phyloP scores from a whole-genome alignment of 805 yeast genomes.

The Yamadazyma olivae region DNA sequence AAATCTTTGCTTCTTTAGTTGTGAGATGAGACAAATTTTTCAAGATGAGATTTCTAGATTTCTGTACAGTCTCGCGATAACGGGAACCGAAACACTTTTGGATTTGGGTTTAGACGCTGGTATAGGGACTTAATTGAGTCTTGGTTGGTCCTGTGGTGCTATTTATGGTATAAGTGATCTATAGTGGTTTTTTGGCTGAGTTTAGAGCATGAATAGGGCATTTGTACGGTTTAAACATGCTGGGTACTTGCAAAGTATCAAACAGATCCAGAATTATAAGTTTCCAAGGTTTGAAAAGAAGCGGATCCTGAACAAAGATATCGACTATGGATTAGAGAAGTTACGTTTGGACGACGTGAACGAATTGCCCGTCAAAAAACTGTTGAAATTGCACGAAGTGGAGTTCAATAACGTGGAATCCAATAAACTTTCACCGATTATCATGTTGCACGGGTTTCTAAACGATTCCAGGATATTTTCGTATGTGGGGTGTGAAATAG shows the following conservation, averaged over 20 bases:
- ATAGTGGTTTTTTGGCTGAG: too few relatives aligned
- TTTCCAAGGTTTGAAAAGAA: not conserved
- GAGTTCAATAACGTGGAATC: slow-evolving; percentile 1
- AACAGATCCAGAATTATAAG: not conserved
- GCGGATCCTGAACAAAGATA: not conserved
- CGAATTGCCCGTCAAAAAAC: too few relatives aligned
- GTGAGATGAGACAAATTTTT: slow-evolving; percentile 1
- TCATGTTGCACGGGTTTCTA: slow-evolving; percentile 53
- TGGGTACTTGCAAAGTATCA: too few relatives aligned
- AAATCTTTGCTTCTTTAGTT: not conserved
- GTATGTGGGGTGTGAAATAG: slow-evolving; percentile 33
- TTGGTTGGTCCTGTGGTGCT: too few relatives aligned
- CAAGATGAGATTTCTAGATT: not conserved
- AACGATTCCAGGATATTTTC: slow-evolving; percentile 47
- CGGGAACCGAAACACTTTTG: too few relatives aligned
- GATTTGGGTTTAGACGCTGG: too few relatives aligned
- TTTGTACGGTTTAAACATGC: too few relatives aligned
- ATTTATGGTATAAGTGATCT: too few relatives aligned
- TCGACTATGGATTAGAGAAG: not conserved
- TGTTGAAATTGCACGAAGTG: too few relatives aligned
- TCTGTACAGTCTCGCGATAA: not conserved
- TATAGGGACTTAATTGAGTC: too few relatives aligned
- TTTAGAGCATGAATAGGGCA: too few relatives aligned
- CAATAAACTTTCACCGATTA: slow-evolving; percentile 21
- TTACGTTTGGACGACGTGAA: slow-evolving; percentile 3